Evolutionary conservation across 2,329 filamentous ascomycete genomes (phyloP), one percentile per base, ranked within the genome.

Genomic region (Aspergillus alliaceus): DNA sequence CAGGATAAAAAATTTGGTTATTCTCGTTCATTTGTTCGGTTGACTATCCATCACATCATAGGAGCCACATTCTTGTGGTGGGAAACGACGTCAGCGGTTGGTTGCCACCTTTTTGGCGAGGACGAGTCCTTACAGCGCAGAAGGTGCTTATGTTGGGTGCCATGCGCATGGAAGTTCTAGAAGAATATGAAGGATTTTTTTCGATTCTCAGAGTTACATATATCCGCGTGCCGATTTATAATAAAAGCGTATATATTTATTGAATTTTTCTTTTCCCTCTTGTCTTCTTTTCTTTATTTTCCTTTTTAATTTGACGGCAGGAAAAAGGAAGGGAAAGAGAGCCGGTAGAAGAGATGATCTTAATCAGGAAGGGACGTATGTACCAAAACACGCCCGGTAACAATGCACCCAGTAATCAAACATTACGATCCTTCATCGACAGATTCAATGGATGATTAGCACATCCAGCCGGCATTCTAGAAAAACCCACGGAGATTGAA

Each of bases 391-490:
- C 18, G 29, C 12, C 25, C 29, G 27, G 25, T 48, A 31, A 32
- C 3, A 22, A 29, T 44, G 20, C n/a, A 20, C 27, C 20, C 29
- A 32, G 44, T 32, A 48, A 32, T 48, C n/a, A 8, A 15, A 48
- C 27, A 48, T 48, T 48, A 48, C 44, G 18, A 32, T 48, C 27
- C 25, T 32, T 48, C 29, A 48, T 31, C 7, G 18, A 48, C 20
- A 9, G 29, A 48, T 48, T 48, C 20, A 48, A 22, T 48, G 37
- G 50, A 35, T 40, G 34, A 39, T 32, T 42, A 32, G 44, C n/a
- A 54, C 49, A 37, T 44, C 39, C 57, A 53, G 54, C 53, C 54
- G 52, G 52, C 52, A 54, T 61, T 61, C 59, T 61, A 59, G 59
- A 60, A 61, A n/a, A 47, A 53, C 49, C 48, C 49, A 53, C 53